Evolutionary conservation across 2,329 filamentous ascomycete species (phyloP).

Genomic region (Paecilomyces formosus): DNA sequence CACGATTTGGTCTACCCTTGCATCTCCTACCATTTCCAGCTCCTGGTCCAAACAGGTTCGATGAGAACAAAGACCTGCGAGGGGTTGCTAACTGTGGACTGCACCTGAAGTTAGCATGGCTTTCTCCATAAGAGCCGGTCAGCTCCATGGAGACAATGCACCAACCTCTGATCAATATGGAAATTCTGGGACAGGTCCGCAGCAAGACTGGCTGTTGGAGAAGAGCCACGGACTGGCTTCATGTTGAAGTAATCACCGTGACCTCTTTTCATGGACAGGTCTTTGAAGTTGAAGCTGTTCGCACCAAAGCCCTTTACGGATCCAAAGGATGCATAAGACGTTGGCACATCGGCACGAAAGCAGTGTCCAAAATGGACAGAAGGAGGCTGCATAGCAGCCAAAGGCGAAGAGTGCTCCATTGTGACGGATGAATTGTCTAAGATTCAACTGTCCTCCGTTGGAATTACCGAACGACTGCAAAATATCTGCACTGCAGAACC

Average conservation of each 20-base stretch:
- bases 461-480: neutral
- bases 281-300: slow-evolving; percentile 68
- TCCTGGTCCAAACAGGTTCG: slow-evolving; percentile 55
- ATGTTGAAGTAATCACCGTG: slow-evolving; percentile 73
- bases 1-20: neutral
- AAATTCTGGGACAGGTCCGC: slow-evolving; percentile 97
- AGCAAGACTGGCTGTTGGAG: slow-evolving; percentile 81
- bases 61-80: slow-evolving; percentile 75
- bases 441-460: slow-evolving; percentile 7
- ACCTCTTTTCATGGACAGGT: slow-evolving; percentile 62
- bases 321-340: slow-evolving; percentile 46
- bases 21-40: slow-evolving; percentile 50
- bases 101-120: slow-evolving; percentile 34
- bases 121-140: slow-evolving; percentile 6
- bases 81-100: slow-evolving; percentile 80
- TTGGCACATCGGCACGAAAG: slow-evolving; percentile 50
- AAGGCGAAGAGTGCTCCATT: slow-evolving; percentile 91
- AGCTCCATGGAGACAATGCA: slow-evolving; percentile 16
- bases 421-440: slow-evolving; percentile 4
- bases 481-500: neutral
- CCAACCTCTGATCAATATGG: slow-evolving; percentile 87
- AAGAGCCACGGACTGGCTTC: slow-evolving; percentile 73
- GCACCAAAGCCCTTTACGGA: slow-evolving; percentile 51
- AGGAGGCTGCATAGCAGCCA: slow-evolving; percentile 82
- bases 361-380: slow-evolving; percentile 57